These are phyloP conservation scores for Neckera pumila DNA, from an alignment of 225 moss, liverwort and hornwort species.

Conservation along the genomic window DNA sequence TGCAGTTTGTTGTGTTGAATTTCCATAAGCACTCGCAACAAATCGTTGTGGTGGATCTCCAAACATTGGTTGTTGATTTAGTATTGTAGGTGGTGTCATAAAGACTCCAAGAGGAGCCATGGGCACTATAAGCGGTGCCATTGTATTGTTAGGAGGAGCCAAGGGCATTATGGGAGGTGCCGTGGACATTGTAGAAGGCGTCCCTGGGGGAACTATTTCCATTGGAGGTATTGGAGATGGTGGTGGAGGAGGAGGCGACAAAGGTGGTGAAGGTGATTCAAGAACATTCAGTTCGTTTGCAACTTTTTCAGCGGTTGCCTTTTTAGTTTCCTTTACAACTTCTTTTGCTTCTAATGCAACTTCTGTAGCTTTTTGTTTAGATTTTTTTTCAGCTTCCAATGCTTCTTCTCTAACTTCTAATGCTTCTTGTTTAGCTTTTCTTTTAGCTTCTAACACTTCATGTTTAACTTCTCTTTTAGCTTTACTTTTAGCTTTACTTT, in stretches of 20 bases:
- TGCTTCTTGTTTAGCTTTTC: neutral
- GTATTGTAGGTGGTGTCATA: neutral
- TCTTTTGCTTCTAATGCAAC: neutral
- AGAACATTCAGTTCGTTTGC: neutral
- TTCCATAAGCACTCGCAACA: neutral
- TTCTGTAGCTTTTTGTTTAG: neutral
- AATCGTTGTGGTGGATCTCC: neutral
- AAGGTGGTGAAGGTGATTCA: neutral
- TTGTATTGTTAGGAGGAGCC: neutral
- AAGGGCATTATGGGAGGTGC: neutral
- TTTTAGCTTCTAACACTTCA: neutral
- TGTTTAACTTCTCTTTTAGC: neutral
- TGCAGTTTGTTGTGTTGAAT: neutral
- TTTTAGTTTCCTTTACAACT: neutral
- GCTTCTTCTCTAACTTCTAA: neutral
- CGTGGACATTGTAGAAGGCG: neutral
- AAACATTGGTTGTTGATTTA: neutral
- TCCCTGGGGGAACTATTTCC: accelerated
- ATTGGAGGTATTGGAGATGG: neutral
- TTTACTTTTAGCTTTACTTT: neutral
- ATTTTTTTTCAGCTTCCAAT: neutral
- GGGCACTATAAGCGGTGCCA: neutral
- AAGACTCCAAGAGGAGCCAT: neutral
- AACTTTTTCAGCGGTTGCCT: neutral
- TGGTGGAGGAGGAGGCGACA: neutral